phyloP scores from a whole-genome alignment of 768 basidiomycete species.

The Lanmaoa rubissima region DNA sequence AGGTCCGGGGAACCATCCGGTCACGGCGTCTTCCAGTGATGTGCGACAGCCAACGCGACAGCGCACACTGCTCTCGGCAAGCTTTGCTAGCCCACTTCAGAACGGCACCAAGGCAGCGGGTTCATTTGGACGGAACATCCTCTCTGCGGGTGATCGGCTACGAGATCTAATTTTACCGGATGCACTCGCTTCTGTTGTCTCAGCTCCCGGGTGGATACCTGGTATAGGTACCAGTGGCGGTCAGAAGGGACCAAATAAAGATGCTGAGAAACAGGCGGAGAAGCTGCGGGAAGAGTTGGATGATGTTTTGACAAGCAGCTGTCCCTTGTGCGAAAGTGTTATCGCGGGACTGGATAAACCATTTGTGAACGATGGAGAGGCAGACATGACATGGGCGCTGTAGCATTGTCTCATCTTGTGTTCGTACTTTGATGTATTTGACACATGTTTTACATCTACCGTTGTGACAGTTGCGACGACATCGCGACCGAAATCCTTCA shows the following conservation, averaged over 20 bases:
- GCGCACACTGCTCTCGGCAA: slow-evolving; percentile 72
- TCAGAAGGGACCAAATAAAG: slow-evolving; percentile 43
- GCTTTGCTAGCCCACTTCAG: slow-evolving; percentile 60
- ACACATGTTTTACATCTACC: slow-evolving; percentile 11
- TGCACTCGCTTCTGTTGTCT: slow-evolving; percentile 81
- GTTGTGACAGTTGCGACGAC: not conserved
- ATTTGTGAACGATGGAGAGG: slow-evolving; percentile 78
- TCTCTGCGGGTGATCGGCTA: slow-evolving; percentile 85
- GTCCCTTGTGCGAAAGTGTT: slow-evolving; percentile 92
- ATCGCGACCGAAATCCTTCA: slow-evolving; percentile 33
- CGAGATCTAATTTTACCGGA: slow-evolving; percentile 94
- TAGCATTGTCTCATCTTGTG: slow-evolving; percentile 28
- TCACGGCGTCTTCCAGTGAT: slow-evolving; percentile 34
- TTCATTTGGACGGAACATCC: slow-evolving; percentile 71
- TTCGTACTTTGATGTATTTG: slow-evolving; percentile 1
- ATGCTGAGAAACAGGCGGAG: slow-evolving; percentile 63
- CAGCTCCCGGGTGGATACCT: slow-evolving; percentile 75
- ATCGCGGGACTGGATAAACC: slow-evolving; percentile 83
- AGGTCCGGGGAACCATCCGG: slow-evolving; percentile 33
- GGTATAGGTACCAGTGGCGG: slow-evolving; percentile 53
- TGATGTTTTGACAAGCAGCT: slow-evolving; percentile 82
- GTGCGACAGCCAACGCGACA: slow-evolving; percentile 49
- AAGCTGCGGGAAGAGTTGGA: slow-evolving; percentile 83
- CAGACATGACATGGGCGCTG: slow-evolving; percentile 74
- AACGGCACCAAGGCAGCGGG: slow-evolving; percentile 65